A percentile compares a stretch with the other conserved stretches of the same genome.
Evolutionary conservation across 1,139 yeast species (phyloP).

Genomic region (Arxiozyma slooffiae): DNA sequence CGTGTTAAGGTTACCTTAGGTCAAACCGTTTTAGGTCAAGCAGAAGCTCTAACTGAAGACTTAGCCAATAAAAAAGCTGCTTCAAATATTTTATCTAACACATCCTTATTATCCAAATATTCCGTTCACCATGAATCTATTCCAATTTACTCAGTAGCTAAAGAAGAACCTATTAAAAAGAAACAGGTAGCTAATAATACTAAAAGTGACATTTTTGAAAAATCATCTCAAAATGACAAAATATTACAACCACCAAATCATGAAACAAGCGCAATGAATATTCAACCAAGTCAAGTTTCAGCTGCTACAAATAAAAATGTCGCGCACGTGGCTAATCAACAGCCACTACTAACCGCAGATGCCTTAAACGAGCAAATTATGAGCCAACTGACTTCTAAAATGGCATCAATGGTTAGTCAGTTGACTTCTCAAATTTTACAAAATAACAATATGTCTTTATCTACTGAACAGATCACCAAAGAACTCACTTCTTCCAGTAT

Average conservation of each 20-base stretch:
- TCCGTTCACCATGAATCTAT: slow-evolving; percentile 4
- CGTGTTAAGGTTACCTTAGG: slow-evolving; percentile 3
- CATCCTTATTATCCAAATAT: slow-evolving; percentile 1
- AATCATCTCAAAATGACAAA: background rate
- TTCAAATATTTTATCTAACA: slow-evolving; percentile 1
- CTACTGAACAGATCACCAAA: background rate
- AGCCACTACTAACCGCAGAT: background rate
- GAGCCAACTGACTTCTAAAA: slow-evolving; percentile 1
- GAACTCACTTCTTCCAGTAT: background rate
- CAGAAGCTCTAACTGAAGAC: background rate
- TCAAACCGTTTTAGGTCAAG: slow-evolving; percentile 3
- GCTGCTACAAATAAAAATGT: background rate
- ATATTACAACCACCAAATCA: background rate
- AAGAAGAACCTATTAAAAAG: background rate
- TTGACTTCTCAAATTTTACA: slow-evolving; percentile 2
- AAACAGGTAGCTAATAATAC: background rate
- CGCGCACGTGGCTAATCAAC: background rate
- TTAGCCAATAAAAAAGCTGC: slow-evolving; percentile 7
- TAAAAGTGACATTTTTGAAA: background rate
- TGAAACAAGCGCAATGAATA: background rate
- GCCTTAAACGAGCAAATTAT: slow-evolving; percentile 3
- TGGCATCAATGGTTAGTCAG: slow-evolving; percentile 4
- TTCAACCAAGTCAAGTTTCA: background rate
- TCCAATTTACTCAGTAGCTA: background rate
- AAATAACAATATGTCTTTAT: background rate